Conservation (phyloP, 805 yeast species). For the Candida coleopterorum region DNA sequence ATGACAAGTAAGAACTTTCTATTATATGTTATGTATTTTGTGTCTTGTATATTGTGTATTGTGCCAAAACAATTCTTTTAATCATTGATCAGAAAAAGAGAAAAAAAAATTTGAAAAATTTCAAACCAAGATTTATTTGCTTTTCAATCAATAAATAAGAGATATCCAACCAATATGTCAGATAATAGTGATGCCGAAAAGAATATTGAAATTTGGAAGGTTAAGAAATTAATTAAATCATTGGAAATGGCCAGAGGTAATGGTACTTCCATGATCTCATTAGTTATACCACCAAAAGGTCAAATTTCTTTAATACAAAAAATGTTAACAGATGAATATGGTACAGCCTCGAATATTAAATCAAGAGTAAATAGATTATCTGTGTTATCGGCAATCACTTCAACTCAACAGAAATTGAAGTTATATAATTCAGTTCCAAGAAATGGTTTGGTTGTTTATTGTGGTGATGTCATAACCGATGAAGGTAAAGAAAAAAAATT, state of each 20-base stretch:
- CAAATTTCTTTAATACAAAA: slow-evolving; percentile 85
- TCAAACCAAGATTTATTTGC: not conserved
- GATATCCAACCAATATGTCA: not conserved
- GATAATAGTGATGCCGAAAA: slow-evolving; percentile 76
- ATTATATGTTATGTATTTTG: too few relatives aligned
- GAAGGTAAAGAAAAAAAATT: slow-evolving; percentile 98
- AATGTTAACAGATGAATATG: slow-evolving; percentile 96
- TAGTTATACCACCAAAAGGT: slow-evolving; percentile 92
- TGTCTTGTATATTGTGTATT: not conserved
- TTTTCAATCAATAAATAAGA: not conserved
- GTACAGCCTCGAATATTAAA: slow-evolving; percentile 96
- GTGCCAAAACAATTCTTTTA: not conserved
- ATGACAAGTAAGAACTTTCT: too few relatives aligned
- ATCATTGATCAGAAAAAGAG: not conserved
- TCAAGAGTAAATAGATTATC: slow-evolving; percentile 96
- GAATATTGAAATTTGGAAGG: slow-evolving; percentile 98
- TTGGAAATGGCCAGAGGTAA: slow-evolving; percentile 93
- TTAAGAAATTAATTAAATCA: slow-evolving; percentile 86
- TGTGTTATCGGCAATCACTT: slow-evolving; percentile 93
- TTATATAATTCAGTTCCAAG: slow-evolving; percentile 85
- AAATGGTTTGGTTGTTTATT: slow-evolving; percentile 92
- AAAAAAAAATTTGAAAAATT: slow-evolving; percentile 1
- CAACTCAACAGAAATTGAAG: slow-evolving; percentile 95
- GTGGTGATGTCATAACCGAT: slow-evolving; percentile 97
- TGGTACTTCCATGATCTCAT: slow-evolving; percentile 98